A percentile compares a stretch with the other conserved stretches of the same genome.
These are phyloP conservation scores for Magnolia kwangsiensis DNA, from an alignment of 164 flowering plant species.

Conservation along the genomic window DNA sequence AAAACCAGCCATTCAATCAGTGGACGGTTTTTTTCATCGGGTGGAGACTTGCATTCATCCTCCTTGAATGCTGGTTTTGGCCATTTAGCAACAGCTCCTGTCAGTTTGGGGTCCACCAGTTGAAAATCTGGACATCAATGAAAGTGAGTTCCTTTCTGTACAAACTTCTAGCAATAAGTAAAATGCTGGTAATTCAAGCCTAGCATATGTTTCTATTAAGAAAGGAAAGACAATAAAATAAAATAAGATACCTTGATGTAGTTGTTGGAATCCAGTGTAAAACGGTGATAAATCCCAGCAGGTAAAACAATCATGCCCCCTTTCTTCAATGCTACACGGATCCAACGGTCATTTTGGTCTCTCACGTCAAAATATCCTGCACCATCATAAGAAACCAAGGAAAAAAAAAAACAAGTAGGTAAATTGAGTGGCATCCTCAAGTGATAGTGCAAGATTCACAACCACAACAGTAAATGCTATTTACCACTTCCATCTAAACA, in stretches of 20 bases:
- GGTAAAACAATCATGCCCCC: constrained; percentile 94
- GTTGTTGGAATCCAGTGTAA: constrained; percentile 85
- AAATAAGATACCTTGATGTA: constrained; percentile 73
- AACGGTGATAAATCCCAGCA: constrained; percentile 96
- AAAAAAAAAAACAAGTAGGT: not conserved
- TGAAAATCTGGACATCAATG: not conserved
- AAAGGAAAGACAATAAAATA: not conserved
- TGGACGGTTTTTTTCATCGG: too few species aligned
- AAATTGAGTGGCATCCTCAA: not conserved
- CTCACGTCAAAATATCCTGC: constrained; percentile 97
- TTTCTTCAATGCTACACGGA: constrained; percentile 90
- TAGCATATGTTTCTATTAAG: not conserved
- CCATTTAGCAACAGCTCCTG: not conserved
- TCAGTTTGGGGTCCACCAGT: not conserved
- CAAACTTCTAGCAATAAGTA: not conserved
- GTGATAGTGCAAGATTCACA: not conserved
- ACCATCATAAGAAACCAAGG: constrained; percentile 9
- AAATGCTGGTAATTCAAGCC: not conserved
- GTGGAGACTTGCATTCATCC: too few species aligned
- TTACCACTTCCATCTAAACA: constrained; percentile 94
- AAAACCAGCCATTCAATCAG: not conserved
- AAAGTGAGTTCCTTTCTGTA: not conserved
- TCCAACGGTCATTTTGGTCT: constrained; percentile 73
- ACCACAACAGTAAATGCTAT: constrained; percentile 13
- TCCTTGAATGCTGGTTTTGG: too few species aligned